Evolutionary conservation across 805 yeast genomes (phyloP).

Genomic region (Metschnikowia santaceciliae): DNA sequence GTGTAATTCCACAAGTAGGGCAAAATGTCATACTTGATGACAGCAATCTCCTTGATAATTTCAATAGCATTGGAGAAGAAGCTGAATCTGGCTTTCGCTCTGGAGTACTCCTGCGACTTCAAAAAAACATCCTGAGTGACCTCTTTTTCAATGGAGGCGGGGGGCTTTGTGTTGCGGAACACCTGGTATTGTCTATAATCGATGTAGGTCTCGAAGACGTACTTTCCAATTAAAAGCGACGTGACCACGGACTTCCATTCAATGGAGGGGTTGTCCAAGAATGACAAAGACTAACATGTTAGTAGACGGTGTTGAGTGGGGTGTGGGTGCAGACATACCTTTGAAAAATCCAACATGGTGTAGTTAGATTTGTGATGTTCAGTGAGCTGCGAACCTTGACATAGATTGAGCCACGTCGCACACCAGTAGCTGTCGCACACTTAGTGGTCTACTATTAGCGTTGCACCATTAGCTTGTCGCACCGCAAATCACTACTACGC

Average conservation of each 20-base stretch:
- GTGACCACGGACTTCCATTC: constrained; percentile 78
- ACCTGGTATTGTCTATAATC: constrained; percentile 74
- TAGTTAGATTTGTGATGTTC: background rate
- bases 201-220: constrained; percentile 68
- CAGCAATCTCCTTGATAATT: constrained; percentile 52
- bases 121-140: constrained; percentile 69
- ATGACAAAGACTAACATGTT: constrained; percentile 40
- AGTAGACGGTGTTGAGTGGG: constrained; percentile 9
- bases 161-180: constrained; percentile 52
- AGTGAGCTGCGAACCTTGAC: background rate
- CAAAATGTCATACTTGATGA: constrained; percentile 54
- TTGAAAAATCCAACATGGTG: constrained; percentile 16
- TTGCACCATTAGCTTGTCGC: background rate
- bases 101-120: constrained; percentile 73
- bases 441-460: no score
- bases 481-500: background rate
- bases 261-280: constrained; percentile 62
- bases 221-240: constrained; percentile 73
- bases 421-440: no score
- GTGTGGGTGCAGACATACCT: constrained; percentile 11
- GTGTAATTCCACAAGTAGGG: constrained; percentile 40
- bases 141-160: constrained; percentile 63
- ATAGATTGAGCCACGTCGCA: constrained; percentile 3
- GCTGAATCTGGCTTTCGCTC: constrained; percentile 72
- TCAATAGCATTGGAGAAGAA: constrained; percentile 50